Base-by-base conservation (phyloP, 805 yeast genomes). In the Schwanniomyces polymorphus region DNA sequence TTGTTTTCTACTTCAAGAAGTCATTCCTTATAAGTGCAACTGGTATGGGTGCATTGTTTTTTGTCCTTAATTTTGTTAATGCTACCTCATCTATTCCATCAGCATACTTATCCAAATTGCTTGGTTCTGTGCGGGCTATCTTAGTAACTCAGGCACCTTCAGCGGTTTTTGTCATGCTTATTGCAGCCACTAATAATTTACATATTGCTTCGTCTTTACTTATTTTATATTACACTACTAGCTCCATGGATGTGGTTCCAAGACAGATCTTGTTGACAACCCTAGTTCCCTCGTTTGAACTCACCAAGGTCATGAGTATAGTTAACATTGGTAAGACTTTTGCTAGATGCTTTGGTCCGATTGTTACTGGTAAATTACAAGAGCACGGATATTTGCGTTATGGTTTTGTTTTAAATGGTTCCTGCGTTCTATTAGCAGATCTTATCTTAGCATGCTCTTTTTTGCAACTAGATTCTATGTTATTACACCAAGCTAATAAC, bases 221-320 rank as follows among this genome's bases (percentile, higher is more conserved):
- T 28, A 53, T 84, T 17, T 60, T 79, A 23, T 81, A 88, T 52
- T 83, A 82, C 49, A 68, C 84, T 2, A 80, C 89, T 0, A 74
- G 84, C 2, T 81, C 91, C 1, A 89, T 91, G 91, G 97, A 91
- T 61, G 96, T 90, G 26, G 94, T 90, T 2, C 97, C 97, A 6
- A 79, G 97, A 43, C 97, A 90, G 65, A 80, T 90, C 7, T 72
- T 91, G 35, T 66, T 91, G 42, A 84, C 95, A 0, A 76, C 87
- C 2, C 70, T 89, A 17, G 81, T 91, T 34, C 74, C 76, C 12
- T 76, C 78, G 10, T 64, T 72, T 9, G 94, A 88, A 42, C 69
- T 91, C 41, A 83, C 96, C 2, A 79, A 75, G 55, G 91, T 86
- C 1, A 77, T 91, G 82, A 97, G 97, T 1, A 72, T 87, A 1